Evolutionary conservation across 345 rosid genomes (phyloP), one percentile per base, ranked within the genome.

Genomic region (Rhizophora mangle): DNA sequence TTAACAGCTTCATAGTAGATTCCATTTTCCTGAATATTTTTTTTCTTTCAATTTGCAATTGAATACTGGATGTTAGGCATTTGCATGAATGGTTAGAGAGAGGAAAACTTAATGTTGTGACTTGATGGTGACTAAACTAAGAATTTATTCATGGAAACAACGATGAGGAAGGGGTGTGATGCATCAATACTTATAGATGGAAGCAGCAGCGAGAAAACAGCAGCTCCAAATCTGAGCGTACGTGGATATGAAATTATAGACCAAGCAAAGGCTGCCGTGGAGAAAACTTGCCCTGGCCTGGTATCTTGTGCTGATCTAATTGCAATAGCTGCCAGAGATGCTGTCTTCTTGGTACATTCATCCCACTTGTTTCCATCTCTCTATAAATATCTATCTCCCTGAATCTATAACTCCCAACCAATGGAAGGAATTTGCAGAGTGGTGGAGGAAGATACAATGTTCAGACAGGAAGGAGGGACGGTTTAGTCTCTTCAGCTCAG

Each of bases 391-490:
- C 27, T 51, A 27, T 53, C 6, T 68, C 24, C 11, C 15, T 62
- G 6, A 20, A 63, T 8, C 52, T 29, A n/a, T 15, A 7, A 16
- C 15, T 9, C 21, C 1, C 49, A 11, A 22, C 57, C 16, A 26
- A 51, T 26, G 58, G 34, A 31, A 21, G 22, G 43, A 37, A 29
- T 10, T 55, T 64, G 74, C 72, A 86, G 86, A 77, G 79, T 62
- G 79, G 78, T 31, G 84, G 83, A 46, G 85, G 74, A 22, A 76
- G 83, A 64, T 88, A 87, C 68, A 60, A 52, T 22, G 85, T 88
- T 56, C 72, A 87, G 53, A 87, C 89, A 2, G 97, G 94, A 36
- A 82, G 92, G 30, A 85, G 85, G 8, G 92, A 91, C 24, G 88
- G 92, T 37, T 59, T 78, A 3, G 73, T 67, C 19, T 88, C 95